phyloP scores from a whole-genome alignment of 1,139 yeast genomes.

The Groenewaldozyma sp. region DNA sequence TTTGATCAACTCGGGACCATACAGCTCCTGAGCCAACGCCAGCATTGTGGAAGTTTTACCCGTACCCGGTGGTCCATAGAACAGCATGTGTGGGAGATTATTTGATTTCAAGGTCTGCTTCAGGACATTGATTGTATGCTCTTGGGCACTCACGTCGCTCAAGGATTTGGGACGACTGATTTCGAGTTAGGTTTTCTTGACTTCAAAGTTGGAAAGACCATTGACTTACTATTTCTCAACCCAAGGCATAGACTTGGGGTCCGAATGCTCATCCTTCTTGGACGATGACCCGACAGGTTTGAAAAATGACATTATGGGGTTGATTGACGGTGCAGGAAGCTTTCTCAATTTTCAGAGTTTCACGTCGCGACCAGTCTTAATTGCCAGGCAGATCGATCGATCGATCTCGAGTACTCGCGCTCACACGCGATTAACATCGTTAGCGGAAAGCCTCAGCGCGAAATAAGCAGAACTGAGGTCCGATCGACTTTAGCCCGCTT shows the following conservation, averaged over 20 bases:
- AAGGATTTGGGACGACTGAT: slow-evolving; percentile 64
- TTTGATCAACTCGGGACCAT: slow-evolving; percentile 54
- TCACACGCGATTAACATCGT: too few species aligned
- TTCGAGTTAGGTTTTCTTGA: not conserved
- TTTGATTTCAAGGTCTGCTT: slow-evolving; percentile 70
- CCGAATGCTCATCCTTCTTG: not conserved
- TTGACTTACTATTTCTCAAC: slow-evolving; percentile 57
- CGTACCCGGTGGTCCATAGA: slow-evolving; percentile 97
- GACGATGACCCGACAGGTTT: slow-evolving; percentile 7
- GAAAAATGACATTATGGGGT: slow-evolving; percentile 10
- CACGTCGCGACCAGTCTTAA: too few species aligned
- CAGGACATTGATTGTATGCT: slow-evolving; percentile 78
- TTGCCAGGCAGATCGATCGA: too few species aligned
- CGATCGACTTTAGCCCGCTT: too few species aligned
- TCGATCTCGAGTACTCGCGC: too few species aligned
- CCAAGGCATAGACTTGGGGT: slow-evolving; percentile 42
- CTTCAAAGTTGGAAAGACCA: not conserved
- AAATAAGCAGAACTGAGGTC: too few species aligned
- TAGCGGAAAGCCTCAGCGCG: too few species aligned
- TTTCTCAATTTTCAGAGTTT: too few species aligned
- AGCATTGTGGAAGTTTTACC: slow-evolving; percentile 91
- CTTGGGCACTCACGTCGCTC: slow-evolving; percentile 86
- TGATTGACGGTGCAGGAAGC: too few species aligned
- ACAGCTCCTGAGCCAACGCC: slow-evolving; percentile 78
- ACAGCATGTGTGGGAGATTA: slow-evolving; percentile 88